Conservation (phyloP, 495 filamentous ascomycete species). For the Podospora fimiseda region DNA sequence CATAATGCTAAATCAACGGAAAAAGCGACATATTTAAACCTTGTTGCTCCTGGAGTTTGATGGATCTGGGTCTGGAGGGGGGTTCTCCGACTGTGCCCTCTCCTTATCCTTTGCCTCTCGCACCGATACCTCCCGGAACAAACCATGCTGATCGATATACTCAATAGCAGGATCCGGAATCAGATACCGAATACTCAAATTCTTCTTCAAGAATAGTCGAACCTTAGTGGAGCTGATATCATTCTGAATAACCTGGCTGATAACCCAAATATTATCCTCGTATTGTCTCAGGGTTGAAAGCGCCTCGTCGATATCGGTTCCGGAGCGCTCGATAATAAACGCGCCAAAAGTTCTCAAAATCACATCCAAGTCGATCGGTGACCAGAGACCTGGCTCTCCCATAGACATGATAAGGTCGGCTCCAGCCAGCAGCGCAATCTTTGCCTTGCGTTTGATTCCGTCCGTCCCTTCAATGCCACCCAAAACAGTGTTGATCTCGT, state of each 20-base stretch:
- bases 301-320: conserved; percentile 84
- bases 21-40: conserved; percentile 3
- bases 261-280: conserved; percentile 71
- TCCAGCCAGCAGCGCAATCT: conserved; percentile 63
- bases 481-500: conserved; percentile 77
- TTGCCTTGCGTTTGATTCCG: conserved; percentile 48
- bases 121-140: conserved; percentile 63
- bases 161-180: conserved; percentile 30
- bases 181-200: conserved; percentile 62
- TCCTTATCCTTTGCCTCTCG: conserved; percentile 29
- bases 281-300: conserved; percentile 64
- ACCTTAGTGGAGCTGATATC: conserved; percentile 85
- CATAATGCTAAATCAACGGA: too few relatives aligned
- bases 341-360: conserved; percentile 82
- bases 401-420: conserved; percentile 86
- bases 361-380: conserved; percentile 71
- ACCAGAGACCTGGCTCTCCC: conserved; percentile 66
- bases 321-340: conserved; percentile 83
- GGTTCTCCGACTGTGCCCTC: conserved; percentile 18
- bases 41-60: conserved; percentile 8
- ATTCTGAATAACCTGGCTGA: conserved; percentile 84
- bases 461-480: conserved; percentile 63
- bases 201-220: conserved; percentile 70
- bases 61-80: neutral
- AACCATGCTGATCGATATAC: conserved; percentile 68